A percentile compares a stretch with the other conserved stretches of the same genome.
Conservation (phyloP, 2,329 filamentous ascomycete genomes). For the Cercospora beticola region DNA sequence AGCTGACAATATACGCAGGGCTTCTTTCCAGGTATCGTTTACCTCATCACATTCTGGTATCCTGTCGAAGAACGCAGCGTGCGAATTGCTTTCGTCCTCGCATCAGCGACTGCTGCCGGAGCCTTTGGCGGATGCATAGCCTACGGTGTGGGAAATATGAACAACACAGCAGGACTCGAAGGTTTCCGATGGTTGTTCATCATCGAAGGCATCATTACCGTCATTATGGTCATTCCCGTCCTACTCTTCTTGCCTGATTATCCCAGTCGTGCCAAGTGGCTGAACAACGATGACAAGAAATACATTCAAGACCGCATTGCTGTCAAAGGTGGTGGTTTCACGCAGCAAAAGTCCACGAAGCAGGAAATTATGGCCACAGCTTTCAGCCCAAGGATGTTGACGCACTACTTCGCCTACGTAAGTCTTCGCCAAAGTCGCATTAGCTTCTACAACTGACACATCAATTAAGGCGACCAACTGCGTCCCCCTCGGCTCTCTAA, state of each 20-base stretch:
- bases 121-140: slow-evolving; percentile 58
- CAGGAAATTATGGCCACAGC: slow-evolving; percentile 42
- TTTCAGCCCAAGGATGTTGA: slow-evolving; percentile 41
- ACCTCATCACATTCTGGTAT: slow-evolving; percentile 52
- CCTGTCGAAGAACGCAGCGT: slow-evolving; percentile 56
- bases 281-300: slow-evolving; percentile 31
- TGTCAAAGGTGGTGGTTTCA: slow-evolving; percentile 41
- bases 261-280: slow-evolving; percentile 32
- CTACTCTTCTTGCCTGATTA: slow-evolving; percentile 35
- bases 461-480: slow-evolving; percentile 29
- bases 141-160: slow-evolving; percentile 62
- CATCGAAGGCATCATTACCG: slow-evolving; percentile 31
- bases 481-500: slow-evolving; percentile 37
- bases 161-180: slow-evolving; percentile 40
- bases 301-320: slow-evolving; percentile 31
- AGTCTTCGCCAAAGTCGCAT: background rate
- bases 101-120: slow-evolving; percentile 55
- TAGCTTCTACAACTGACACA: background rate
- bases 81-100: slow-evolving; percentile 57
- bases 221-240: slow-evolving; percentile 30
- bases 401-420: slow-evolving; percentile 39
- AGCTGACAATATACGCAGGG: slow-evolving; percentile 26
- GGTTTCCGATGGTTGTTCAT: slow-evolving; percentile 49
- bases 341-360: slow-evolving; percentile 38
- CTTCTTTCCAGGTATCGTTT: slow-evolving; percentile 37